Evolutionary conservation across 805 yeast genomes (phyloP).

Genomic region (Torulaspora delbrueckii): DNA sequence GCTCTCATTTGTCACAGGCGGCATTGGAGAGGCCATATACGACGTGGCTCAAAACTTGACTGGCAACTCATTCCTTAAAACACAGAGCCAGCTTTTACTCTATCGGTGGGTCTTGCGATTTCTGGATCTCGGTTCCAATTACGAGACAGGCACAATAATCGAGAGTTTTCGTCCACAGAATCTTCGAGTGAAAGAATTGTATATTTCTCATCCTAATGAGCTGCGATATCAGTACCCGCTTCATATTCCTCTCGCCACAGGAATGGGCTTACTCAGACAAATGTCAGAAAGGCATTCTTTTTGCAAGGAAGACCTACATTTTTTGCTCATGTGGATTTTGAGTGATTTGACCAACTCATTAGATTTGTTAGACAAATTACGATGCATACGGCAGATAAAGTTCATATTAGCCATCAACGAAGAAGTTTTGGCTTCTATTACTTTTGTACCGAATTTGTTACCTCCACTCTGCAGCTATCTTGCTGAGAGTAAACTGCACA

Average conservation of each 20-base stretch:
- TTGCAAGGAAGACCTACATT: constrained; percentile 8
- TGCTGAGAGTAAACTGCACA: constrained; percentile 9
- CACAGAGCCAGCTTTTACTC: constrained; percentile 5
- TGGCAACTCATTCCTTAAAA: constrained; percentile 10
- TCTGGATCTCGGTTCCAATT: constrained; percentile 18
- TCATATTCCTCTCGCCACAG: constrained; percentile 12
- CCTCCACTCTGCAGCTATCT: constrained; percentile 13
- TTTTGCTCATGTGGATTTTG: constrained; percentile 19
- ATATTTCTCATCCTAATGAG: background rate
- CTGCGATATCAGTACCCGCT: constrained; percentile 19
- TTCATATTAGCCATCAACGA: constrained; percentile 16
- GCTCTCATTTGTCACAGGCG: constrained; percentile 16
- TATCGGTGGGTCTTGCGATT: constrained; percentile 15
- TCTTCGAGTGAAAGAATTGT: constrained; percentile 1
- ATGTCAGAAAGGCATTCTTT: background rate
- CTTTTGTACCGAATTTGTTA: constrained; percentile 8
- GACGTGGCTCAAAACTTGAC: constrained; percentile 8
- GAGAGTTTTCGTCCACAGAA: constrained; percentile 3
- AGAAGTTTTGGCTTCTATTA: constrained; percentile 1
- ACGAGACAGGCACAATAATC: constrained; percentile 9
- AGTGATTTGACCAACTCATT: constrained; percentile 17
- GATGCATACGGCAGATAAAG: constrained; percentile 21
- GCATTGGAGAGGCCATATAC: constrained; percentile 11
- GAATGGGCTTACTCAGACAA: constrained; percentile 10
- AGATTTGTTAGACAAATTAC: constrained; percentile 8